Base-by-base conservation (phyloP, 1,284 basidiomycete species). In the Psilocybe mexicana region DNA sequence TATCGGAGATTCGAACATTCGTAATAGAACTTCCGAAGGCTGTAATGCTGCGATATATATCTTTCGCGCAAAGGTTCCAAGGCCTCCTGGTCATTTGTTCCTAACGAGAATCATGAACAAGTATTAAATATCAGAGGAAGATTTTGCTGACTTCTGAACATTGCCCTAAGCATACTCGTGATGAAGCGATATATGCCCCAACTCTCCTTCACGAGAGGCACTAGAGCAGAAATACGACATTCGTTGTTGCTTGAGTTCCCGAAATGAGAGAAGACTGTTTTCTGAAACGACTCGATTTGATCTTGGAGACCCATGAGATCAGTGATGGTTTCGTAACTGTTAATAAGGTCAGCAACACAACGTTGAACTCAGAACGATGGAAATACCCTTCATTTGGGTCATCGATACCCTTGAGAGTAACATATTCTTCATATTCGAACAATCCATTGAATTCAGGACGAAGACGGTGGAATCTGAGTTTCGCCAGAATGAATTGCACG, bases 181-280 rank as follows among this genome's bases (percentile, higher is more conserved):
- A 97, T 95, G 74, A 98, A 98, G 55, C 93, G 85, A 75, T 98
- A 98, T 62, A 98, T 98, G 43, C 95, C 95, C 85, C 95, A 98
- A 65, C 92, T 94, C 76, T 98, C 95, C 76, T 98, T 97, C 57
- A 98, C 95, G 14, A 96, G 83, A 26, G 95, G 95, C 0, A 98
- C 95, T 44, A 98, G 79, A 1, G 95, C 82, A 42, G 94, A 94
- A 60, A 98, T 98, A 36, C 94, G 89, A 73, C 95, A 96, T 75
- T 98, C 95, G 65, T 98, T 98, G 72, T 96, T 97, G 50, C 86
- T 81, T 18, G 93, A 93, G 61, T 91, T 86, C 56, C 88, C 83
- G 79, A 98, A 97, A 73, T 94, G 91, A 7, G 93, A 87, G 70
- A 97, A 98, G 59, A 97, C 88, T 79, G 95, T 89, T 74, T 95